Evolutionary conservation across 306 rosid species (phyloP).

Genomic region (Senna tora): DNA sequence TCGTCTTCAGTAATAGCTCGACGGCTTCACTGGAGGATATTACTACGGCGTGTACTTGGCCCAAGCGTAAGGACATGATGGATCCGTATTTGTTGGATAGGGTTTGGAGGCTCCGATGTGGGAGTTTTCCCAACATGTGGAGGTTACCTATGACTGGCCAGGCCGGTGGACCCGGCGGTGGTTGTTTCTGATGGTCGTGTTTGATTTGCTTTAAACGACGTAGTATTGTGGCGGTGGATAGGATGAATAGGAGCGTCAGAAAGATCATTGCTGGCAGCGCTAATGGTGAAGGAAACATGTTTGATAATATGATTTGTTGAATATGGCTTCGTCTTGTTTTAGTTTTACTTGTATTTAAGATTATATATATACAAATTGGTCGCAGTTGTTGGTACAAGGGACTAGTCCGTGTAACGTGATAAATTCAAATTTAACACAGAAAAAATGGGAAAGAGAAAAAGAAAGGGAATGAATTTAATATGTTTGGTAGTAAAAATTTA

Average conservation of each 20-base stretch:
- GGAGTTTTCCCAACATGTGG: constrained; percentile 35
- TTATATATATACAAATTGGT: no score
- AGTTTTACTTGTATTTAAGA: no score
- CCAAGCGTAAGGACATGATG: constrained; percentile 37
- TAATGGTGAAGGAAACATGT: background rate
- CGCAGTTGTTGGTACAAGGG: no score
- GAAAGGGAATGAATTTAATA: no score
- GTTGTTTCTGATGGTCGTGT: constrained; percentile 18
- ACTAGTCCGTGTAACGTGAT: no score
- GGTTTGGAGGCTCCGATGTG: constrained; percentile 2
- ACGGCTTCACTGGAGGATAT: constrained; percentile 44
- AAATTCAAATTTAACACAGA: no score
- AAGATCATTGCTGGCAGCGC: background rate
- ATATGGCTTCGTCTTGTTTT: no score
- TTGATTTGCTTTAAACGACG: background rate
- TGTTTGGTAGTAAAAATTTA: no score
- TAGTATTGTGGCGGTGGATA: background rate
- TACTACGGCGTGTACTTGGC: constrained; percentile 22
- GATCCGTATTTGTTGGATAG: constrained; percentile 34
- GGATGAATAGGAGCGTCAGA: background rate
- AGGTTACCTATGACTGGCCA: constrained; percentile 41
- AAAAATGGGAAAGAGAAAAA: no score
- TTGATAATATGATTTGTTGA: background rate
- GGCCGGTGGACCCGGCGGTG: constrained; percentile 43
- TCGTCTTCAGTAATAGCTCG: constrained; percentile 49